Conservation (phyloP, 257 asterid genomes). For the Solanum bulbocastanum region DNA sequence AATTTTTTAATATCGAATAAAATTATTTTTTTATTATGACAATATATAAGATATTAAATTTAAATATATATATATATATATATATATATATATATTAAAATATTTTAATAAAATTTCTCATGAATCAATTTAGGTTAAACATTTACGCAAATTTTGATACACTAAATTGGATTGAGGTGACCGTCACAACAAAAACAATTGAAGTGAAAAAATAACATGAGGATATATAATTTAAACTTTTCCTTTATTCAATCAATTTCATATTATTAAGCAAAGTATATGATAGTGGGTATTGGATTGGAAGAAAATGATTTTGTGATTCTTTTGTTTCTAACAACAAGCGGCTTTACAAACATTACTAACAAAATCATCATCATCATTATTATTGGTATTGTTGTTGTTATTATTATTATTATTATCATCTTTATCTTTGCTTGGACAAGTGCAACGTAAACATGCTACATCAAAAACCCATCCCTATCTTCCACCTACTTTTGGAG, state of each 20-base stretch:
- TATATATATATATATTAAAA: too few relatives aligned
- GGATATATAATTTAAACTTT: background rate
- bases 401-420: background rate
- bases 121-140: too few relatives aligned
- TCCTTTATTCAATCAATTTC: background rate
- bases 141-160: too few relatives aligned
- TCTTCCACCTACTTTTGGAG: background rate
- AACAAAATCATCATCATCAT: background rate
- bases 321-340: background rate
- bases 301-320: background rate
- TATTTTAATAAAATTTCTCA: too few relatives aligned
- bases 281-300: background rate
- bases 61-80: rapidly evolving
- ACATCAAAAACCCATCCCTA: background rate
- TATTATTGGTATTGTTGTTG: rapidly evolving
- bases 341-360: background rate
- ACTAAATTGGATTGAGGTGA: too few relatives aligned
- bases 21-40: too few relatives aligned
- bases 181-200: too few relatives aligned
- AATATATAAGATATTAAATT: too few relatives aligned
- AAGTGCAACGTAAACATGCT: background rate
- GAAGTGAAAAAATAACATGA: background rate
- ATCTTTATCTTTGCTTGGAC: background rate
- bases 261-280: background rate
- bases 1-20: too few relatives aligned